These are phyloP conservation scores for Sextonia rubra DNA, from an alignment of 164 flowering plant species.

Conservation along the genomic window DNA sequence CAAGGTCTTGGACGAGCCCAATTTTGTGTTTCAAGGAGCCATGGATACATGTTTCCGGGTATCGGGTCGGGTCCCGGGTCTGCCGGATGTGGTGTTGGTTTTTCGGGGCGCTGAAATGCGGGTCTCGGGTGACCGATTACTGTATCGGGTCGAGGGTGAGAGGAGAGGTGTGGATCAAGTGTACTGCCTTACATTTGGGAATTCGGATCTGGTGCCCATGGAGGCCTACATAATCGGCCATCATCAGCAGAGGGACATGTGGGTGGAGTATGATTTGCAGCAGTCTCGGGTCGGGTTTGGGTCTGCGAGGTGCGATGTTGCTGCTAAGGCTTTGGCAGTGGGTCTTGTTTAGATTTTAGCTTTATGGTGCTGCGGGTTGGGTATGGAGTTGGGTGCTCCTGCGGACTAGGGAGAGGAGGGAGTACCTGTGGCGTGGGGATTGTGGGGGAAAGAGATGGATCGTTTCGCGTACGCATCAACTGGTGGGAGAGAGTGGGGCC, in stretches of 20 bases:
- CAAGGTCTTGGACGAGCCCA: slow-evolving; percentile 38
- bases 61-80: slow-evolving; percentile 17
- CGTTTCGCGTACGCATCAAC: background rate
- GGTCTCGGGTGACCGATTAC: slow-evolving; percentile 49
- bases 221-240: slow-evolving; percentile 82
- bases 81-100: slow-evolving; percentile 64
- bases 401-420: background rate
- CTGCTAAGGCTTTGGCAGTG: slow-evolving; percentile 13
- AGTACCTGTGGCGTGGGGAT: too few relatives aligned
- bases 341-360: background rate
- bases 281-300: slow-evolving; percentile 69
- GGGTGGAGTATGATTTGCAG: slow-evolving; percentile 82
- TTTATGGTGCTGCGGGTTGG: background rate
- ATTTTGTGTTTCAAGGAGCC: slow-evolving; percentile 69
- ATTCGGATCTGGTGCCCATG: slow-evolving; percentile 65
- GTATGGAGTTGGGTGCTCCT: background rate
- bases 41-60: slow-evolving; percentile 73
- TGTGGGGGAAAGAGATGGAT: background rate
- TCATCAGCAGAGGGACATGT: slow-evolving; percentile 82
- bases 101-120: slow-evolving; percentile 76
- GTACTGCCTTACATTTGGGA: slow-evolving; percentile 80
- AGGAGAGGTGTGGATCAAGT: slow-evolving; percentile 39
- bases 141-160: slow-evolving; percentile 56
- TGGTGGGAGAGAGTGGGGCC: background rate
- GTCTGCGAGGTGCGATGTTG: slow-evolving; percentile 60